Percentiles rank a stretch among this genome's conserved stretches.
phyloP scores from a whole-genome alignment of 768 basidiomycete species.

The Trametopsis cervina region DNA sequence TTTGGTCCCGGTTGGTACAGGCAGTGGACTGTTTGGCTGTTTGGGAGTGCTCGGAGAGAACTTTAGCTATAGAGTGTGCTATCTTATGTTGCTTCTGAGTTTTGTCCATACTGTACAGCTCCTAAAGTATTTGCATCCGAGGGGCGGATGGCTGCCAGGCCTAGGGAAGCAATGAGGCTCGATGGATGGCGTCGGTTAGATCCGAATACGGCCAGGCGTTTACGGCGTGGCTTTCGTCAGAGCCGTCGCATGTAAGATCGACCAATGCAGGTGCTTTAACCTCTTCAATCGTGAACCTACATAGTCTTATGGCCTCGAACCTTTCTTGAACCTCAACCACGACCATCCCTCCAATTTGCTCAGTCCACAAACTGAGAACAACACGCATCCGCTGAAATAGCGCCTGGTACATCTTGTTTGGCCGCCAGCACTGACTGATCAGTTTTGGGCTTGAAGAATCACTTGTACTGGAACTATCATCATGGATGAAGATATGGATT shows the following conservation, averaged over 20 bases:
- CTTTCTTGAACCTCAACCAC: not conserved
- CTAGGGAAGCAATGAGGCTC: not conserved
- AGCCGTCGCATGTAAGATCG: conserved; percentile 11
- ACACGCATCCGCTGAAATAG: not conserved
- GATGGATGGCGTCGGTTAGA: conserved; percentile 15
- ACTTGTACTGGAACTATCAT: conserved; percentile 9
- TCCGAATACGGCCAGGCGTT: conserved; percentile 19
- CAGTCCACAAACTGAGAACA: not conserved
- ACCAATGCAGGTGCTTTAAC: conserved; percentile 16
- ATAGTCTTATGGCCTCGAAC: conserved; percentile 6
- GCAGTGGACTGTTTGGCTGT: conserved; percentile 61
- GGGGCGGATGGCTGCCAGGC: not conserved
- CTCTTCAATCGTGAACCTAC: conserved; percentile 9
- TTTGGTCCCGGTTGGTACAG: conserved; percentile 43
- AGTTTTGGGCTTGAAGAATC: not conserved
- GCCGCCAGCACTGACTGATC: not conserved
- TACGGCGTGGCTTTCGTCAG: conserved; percentile 20
- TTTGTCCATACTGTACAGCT: conserved; percentile 13
- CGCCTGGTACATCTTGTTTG: not conserved
- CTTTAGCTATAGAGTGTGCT: conserved; percentile 18
- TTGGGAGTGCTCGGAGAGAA: conserved; percentile 47
- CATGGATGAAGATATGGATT: conserved; percentile 84
- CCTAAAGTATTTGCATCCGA: conserved; percentile 1
- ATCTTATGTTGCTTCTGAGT: not conserved
- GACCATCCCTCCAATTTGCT: too few relatives aligned